Conservation (phyloP, 352 stramenopile species). For the Peronosclerospora sorghi region DNA sequence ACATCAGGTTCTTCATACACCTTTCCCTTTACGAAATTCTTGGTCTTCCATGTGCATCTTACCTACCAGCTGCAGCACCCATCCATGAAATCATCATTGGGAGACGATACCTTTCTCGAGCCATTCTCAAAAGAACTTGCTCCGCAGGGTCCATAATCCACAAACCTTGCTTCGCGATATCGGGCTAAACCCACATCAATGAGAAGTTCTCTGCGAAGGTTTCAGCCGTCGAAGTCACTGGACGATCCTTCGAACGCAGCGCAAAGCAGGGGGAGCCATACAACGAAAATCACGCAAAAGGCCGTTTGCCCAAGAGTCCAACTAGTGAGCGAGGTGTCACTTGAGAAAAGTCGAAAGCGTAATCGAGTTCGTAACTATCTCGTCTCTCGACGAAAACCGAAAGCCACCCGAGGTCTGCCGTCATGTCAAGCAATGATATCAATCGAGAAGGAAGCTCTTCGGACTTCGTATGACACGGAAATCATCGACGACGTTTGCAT, state of each 20-base stretch:
- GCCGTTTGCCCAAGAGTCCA: neutral
- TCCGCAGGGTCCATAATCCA: too few species aligned
- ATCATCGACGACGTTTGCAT: slow-evolving; percentile 22
- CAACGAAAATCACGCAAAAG: slow-evolving; percentile 6
- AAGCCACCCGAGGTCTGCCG: neutral
- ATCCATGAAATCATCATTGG: slow-evolving; percentile 2
- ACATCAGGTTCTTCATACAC: too few species aligned
- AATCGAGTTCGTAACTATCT: slow-evolving; percentile 16
- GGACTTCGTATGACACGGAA: slow-evolving; percentile 14
- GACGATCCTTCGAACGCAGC: too few species aligned
- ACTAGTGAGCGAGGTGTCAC: neutral
- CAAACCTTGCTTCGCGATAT: too few species aligned
- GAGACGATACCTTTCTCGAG: too few species aligned
- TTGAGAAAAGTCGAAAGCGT: slow-evolving; percentile 13
- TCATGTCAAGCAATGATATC: slow-evolving; percentile 8
- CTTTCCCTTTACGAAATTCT: too few species aligned
- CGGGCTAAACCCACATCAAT: neutral
- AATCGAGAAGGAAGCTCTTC: slow-evolving; percentile 10
- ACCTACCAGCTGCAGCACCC: slow-evolving; percentile 4
- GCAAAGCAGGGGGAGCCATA: neutral
- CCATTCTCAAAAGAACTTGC: too few species aligned
- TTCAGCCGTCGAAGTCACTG: slow-evolving; percentile 1
- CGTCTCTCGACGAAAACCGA: slow-evolving; percentile 2
- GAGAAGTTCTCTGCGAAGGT: slow-evolving; percentile 12
- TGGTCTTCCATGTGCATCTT: slow-evolving; percentile 3